Conservation (phyloP, 768 basidiomycete genomes). For the Trametes villosa region DNA sequence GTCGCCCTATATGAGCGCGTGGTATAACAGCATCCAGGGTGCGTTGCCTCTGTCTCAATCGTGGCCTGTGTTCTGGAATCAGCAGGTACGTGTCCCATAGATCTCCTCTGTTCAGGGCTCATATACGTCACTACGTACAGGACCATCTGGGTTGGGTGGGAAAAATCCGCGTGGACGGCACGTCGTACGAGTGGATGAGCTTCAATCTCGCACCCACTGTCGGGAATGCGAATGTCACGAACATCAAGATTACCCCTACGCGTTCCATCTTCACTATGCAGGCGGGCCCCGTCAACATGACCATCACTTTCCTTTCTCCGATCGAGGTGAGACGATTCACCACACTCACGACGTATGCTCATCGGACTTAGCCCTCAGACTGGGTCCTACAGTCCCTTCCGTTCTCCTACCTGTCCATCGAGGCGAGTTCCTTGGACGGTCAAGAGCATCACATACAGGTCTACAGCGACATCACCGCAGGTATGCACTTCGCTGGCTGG, state of each 20-base stretch:
- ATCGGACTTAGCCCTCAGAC: slow-evolving; percentile 37
- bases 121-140: neutral
- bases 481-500: slow-evolving; percentile 18
- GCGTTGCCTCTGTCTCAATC: neutral
- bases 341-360: neutral
- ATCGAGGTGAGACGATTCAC: slow-evolving; percentile 35
- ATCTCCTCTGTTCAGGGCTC: too few species aligned
- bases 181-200: slow-evolving; percentile 23
- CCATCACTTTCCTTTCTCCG: slow-evolving; percentile 43
- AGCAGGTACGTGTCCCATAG: neutral
- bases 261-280: slow-evolving; percentile 36
- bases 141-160: slow-evolving; percentile 22
- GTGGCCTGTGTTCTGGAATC: slow-evolving; percentile 26
- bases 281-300: slow-evolving; percentile 42
- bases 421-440: slow-evolving; percentile 38
- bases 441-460: slow-evolving; percentile 40
- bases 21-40: slow-evolving; percentile 16
- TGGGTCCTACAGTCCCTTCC: slow-evolving; percentile 43
- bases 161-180: slow-evolving; percentile 20
- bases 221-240: slow-evolving; percentile 24
- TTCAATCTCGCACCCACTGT: neutral
- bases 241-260: slow-evolving; percentile 40
- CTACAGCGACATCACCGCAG: slow-evolving; percentile 44
- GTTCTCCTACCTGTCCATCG: slow-evolving; percentile 42
- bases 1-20: slow-evolving; percentile 31